Percentiles rank a stretch among this genome's conserved stretches.
Conservation (phyloP, 2,329 filamentous ascomycete species). For the Stagonosporopsis rhizophila region DNA sequence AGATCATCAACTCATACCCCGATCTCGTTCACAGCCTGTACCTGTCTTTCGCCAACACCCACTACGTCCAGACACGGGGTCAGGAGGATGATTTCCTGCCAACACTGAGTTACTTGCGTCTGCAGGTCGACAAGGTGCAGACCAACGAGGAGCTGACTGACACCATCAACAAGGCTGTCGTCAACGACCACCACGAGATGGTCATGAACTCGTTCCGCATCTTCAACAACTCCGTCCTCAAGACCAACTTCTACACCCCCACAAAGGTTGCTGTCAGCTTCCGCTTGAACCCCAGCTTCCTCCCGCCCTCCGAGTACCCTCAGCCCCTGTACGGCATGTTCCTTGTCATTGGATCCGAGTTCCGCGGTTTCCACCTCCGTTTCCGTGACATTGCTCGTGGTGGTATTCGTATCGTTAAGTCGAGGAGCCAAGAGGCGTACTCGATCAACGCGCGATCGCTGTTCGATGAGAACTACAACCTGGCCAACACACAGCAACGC, state of each 20-base stretch:
- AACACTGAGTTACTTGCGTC: slow-evolving; percentile 70
- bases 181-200: slow-evolving; percentile 95
- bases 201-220: slow-evolving; percentile 96
- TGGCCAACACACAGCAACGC: slow-evolving; percentile 97
- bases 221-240: slow-evolving; percentile 92
- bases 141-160: slow-evolving; percentile 48
- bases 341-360: slow-evolving; percentile 95
- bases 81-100: slow-evolving; percentile 73
- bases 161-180: slow-evolving; percentile 50
- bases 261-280: slow-evolving; percentile 99
- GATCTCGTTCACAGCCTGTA: slow-evolving; percentile 87
- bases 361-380: slow-evolving; percentile 94
- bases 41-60: slow-evolving; percentile 86
- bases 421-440: slow-evolving; percentile 93
- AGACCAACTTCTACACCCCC: slow-evolving; percentile 97
- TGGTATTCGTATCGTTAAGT: slow-evolving; percentile 98
- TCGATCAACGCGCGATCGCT: slow-evolving; percentile 94
- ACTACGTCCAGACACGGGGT: slow-evolving; percentile 73
- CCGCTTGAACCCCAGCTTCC: slow-evolving; percentile 86
- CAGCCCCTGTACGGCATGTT: slow-evolving; percentile 98
- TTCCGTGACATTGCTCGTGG: slow-evolving; percentile 97
- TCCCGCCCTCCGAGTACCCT: slow-evolving; percentile 91
- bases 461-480: slow-evolving; percentile 98
- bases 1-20: slow-evolving; percentile 93
- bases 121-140: slow-evolving; percentile 69